Evolutionary conservation across 139 green algal genomes (phyloP), one percentile per base, ranked within the genome.

Genomic region (Volvox africanus): DNA sequence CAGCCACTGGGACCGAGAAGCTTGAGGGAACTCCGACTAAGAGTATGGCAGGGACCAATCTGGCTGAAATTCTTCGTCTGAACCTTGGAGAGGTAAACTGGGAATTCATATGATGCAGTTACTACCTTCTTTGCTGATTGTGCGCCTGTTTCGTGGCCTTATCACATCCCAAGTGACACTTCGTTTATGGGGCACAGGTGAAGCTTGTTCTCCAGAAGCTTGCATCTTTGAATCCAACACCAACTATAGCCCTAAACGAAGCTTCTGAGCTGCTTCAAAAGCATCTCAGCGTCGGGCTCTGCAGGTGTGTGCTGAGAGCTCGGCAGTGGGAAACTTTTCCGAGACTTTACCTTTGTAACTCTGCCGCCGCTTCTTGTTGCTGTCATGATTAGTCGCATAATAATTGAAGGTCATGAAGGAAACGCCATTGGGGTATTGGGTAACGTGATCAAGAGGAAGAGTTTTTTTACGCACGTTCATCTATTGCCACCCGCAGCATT

Each of bases 131-230:
- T 62, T 32, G 73, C 28, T 36, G 17, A 5, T 55, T 9, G 44
- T 35, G n/a, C 26, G 16, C 73, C 28, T 80, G 17, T 55, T 32
- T 18, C 2, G 28, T 1, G n/a, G 73, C 32, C 2, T 32, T 9
- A 2, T 35, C 5, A 61, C 62, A 30, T 62, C 55, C 55, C 76
- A 36, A 80, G 28, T 80, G 73, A 80, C 24, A 36, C 32, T 32
- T 6, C 73, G 13, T 33, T 32, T 19, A 22, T 80, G n/a, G 1
- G 17, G 26, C 55, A 68, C 90, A 96, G 94, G 92, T 96, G 12
- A 96, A 96, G 89, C 73, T 94, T 14, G 90, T 94, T 21, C 89
- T 96, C 32, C 94, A 96, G 80, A 94, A 95, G 84, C 92, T 96
- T 79, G 94, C 93, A 21, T 91, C 89, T 0, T 84, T 96, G 17